Evolutionary conservation across 192 early-diverging fungal species (phyloP), one percentile per base, ranked within the genome.

Genomic region (Fimicolochytrium jonesii): DNA sequence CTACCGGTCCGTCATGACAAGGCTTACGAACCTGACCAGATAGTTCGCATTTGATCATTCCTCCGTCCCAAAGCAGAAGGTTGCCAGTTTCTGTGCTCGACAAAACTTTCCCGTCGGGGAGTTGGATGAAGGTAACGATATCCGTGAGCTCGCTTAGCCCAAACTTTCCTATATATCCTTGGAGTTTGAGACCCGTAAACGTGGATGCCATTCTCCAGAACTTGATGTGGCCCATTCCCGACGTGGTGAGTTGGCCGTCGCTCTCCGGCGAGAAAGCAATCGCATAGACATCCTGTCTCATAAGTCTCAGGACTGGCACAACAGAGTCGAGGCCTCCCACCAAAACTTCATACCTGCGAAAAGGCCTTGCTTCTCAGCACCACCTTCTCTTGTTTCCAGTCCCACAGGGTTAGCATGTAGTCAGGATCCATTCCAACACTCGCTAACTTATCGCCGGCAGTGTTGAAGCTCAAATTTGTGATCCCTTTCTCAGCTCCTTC

Each of bases 191-290:
- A 4, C 83, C 83, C 3, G 83, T 86, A 59, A 86, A 86, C 0
- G 83, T 86, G 4, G 68, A 71, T 0, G 80, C 49, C 73, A 86
- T 84, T 45, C 66, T 59, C 83, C 83, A 86, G 61, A 86, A 86
- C 62, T 84, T 86, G 41, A 86, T 86, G 62, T 86, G 83, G 6
- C 83, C 83, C 81, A 84, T 85, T 33, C 83, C 83, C 9, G 83
- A 75, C 2, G 83, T 85, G 18, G 77, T 80, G 29, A 86, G 61
- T 17, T 67, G 71, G 10, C 76, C 79, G 57, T 81, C 78, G 34
- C 66, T 79, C 35, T 79, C 79, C 13, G 72, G 77, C 2, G 77
- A 75, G 58, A 86, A 86, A 0, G 75, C 62, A 15, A 83, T 78
- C 42, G 61, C 45, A 53, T 66, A 79, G 18, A 86, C 78, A 68